A percentile compares a stretch with the other conserved stretches of the same genome.
Conservation (phyloP, 164 flowering plant genomes). For the Sedum album region DNA sequence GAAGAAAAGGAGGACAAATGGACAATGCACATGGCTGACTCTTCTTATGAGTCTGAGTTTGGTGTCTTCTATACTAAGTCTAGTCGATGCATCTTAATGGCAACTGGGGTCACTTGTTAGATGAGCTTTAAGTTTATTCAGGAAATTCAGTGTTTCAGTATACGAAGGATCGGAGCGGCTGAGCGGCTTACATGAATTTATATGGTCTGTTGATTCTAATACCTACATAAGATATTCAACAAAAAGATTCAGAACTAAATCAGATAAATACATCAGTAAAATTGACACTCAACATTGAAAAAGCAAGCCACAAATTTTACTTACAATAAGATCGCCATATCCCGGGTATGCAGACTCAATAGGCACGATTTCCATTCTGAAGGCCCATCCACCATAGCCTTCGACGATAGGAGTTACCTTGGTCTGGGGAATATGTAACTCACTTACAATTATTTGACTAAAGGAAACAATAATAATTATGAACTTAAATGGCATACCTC, state of each 20-base stretch:
- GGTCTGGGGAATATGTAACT: constrained; percentile 42
- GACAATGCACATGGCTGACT: neutral
- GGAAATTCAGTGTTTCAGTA: constrained; percentile 54
- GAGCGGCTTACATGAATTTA: constrained; percentile 89
- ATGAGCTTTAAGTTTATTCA: constrained; percentile 45
- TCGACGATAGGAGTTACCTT: constrained; percentile 93
- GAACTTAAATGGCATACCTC: constrained; percentile 45
- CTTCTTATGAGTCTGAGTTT: neutral
- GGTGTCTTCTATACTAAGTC: too few relatives aligned
- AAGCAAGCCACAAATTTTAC: constrained; percentile 17
- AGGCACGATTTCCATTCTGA: constrained; percentile 89
- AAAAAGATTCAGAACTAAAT: neutral
- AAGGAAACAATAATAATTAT: neutral
- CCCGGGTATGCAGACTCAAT: constrained; percentile 98
- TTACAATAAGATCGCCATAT: constrained; percentile 94
- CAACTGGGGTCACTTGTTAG: neutral
- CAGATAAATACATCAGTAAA: neutral
- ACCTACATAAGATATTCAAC: constrained; percentile 34
- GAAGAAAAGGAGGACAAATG: too few relatives aligned
- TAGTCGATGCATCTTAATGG: constrained; percentile 14
- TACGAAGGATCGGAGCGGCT: constrained; percentile 80
- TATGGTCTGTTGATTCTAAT: constrained; percentile 84
- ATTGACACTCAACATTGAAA: neutral
- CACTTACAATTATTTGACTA: neutral
- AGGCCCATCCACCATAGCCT: constrained; percentile 99